Base-by-base conservation (phyloP, 306 rosid species). In the Pterocarpus santalinus region DNA sequence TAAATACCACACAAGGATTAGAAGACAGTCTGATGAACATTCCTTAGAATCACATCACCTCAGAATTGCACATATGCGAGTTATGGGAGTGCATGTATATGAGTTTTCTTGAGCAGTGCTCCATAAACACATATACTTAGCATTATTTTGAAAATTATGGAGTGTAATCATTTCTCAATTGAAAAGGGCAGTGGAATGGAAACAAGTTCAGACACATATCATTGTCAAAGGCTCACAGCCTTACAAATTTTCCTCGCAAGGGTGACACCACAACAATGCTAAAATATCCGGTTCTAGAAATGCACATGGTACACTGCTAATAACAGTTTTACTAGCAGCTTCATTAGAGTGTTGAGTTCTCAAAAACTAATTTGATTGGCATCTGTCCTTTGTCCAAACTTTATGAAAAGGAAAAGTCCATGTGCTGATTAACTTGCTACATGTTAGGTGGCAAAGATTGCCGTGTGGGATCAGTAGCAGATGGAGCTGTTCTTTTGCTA, bases 391-490 rank as follows among this genome's bases (percentile, higher is more conserved):
- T 72, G 38, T 66, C 66, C 32, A 6, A 64, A 72, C 79, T 73
- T 70, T 63, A 41, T 63, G 84, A 62, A 63, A 52, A 68, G 56
- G 76, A 16, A 46, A 46, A 49, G 65, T 72, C 47, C 44, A 62
- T 63, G 73, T 63, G 57, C 55, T 49, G 52, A 12, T 7, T 63
- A 61, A 35, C 33, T 71, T 49, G 65, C 32, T 61, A 39, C 47
- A 30, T 61, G 64, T 70, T 61, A 61, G 72, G 77, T 61, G 33
- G 36, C 77, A 71, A 62, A 17, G 64, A 69, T 58, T 79, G 82
- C 73, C 69, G 52, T 65, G 69, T 65, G 74, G 60, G 68, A 52
- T 80, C 60, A 52, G 52, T 36, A 5, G 56, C 73, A 65, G 53
- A 53, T 55, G n/a, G 60, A 72, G 32, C 63, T 66, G 70, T 57